Conservation (phyloP, 2,329 filamentous ascomycete species). For the Drechslerella dactyloides region DNA sequence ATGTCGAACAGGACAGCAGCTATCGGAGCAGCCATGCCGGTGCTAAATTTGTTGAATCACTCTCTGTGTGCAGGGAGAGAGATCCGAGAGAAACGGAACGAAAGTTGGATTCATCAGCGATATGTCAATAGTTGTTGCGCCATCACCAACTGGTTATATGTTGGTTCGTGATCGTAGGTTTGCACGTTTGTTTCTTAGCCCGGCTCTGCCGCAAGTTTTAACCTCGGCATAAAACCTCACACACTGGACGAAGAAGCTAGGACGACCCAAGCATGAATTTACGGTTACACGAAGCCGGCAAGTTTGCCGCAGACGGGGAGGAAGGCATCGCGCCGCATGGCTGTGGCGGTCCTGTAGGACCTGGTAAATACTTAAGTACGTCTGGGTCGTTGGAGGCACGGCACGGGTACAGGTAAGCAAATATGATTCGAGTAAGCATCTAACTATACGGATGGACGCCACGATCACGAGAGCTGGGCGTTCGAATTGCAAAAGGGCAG, state of each 20-base stretch:
- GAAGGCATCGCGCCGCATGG: too few species aligned
- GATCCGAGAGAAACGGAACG: too few species aligned
- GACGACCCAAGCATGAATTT: neutral
- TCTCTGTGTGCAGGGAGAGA: too few species aligned
- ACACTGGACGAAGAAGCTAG: neutral
- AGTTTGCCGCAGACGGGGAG: neutral
- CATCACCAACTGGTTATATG: too few species aligned
- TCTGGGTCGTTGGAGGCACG: neutral
- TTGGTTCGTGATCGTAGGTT: too few species aligned
- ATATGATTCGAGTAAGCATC: slow-evolving; percentile 11
- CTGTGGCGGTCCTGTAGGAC: too few species aligned
- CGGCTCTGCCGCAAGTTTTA: slow-evolving; percentile 15
- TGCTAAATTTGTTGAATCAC: too few species aligned
- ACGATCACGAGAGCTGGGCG: neutral
- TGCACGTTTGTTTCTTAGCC: neutral
- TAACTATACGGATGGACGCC: slow-evolving; percentile 25
- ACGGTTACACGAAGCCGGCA: neutral
- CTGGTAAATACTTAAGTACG: too few species aligned
- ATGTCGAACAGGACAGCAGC: slow-evolving; percentile 91
- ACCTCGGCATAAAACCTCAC: slow-evolving; percentile 33
- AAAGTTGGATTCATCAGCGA: too few species aligned
- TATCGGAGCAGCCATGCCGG: slow-evolving; percentile 22
- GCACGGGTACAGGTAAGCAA: neutral
- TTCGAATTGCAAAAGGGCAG: slow-evolving; percentile 16
- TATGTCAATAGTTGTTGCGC: too few species aligned